Base-by-base conservation (phyloP, 805 yeast genomes). In the Kuraishia piskuri region DNA sequence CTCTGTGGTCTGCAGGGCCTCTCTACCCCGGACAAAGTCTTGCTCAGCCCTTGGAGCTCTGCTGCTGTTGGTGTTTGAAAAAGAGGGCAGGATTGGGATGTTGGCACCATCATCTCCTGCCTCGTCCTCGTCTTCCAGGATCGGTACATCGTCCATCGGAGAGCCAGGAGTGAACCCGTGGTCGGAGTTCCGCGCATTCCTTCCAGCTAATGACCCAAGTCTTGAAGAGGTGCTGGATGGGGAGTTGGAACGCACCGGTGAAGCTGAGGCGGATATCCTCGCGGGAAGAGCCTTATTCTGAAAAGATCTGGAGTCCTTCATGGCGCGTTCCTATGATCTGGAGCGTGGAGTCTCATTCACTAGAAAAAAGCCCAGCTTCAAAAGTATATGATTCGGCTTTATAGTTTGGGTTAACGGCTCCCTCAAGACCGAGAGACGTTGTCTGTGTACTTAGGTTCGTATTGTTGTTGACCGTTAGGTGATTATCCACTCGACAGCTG, bases 121-220 rank as follows among this genome's bases (percentile, higher is more conserved):
- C 22, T 51, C 53, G 46, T 7, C 49, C 2, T 51, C 46, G 19
- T 51, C 49, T 31, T 51, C 53, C 22, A 45, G 22, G 45, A 26
- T 44, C 2, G 52, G 49, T 10, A 23, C 31, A n/a, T 44, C 48
- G 23, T 25, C 50, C 12, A 22, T 4, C 4, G 22, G 23, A 12
- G 47, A 8, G 47, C 40, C 40, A 12, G 40, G 17, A 31, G 40
- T 22, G n/a, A 26, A 47, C 20, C 49, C 31, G 22, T 22, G 8
- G n/a, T 26, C 36, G 25, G 36, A 24, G 25, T 26, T 9, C n/a
- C 31, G 25, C n/a, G 23, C n/a, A 19, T 47, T 47, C 31, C 31
- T 47, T 31, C 40, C 40, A 25, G 10, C 31, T 25, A 25, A 25
- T 9, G 49, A 46, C 23, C 49, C 24, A 12, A 26, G 31, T 17